These are phyloP conservation scores for Hyaloscypha variabilis DNA, from an alignment of 495 filamentous ascomycete genomes.

Conservation along the genomic window DNA sequence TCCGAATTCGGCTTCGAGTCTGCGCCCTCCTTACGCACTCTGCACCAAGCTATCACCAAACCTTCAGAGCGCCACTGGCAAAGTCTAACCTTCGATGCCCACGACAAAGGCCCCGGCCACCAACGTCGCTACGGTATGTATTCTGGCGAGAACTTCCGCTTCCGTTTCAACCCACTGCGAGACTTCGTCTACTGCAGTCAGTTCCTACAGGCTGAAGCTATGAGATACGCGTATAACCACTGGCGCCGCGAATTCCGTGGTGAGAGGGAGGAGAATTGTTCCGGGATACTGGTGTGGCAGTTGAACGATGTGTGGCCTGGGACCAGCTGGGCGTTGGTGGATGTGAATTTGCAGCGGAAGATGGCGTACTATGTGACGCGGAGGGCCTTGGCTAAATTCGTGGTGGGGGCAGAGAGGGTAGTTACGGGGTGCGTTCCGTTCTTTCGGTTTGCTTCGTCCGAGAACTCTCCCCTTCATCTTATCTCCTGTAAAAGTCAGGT, in stretches of 20 bases:
- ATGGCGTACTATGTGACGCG: slow-evolving; percentile 76
- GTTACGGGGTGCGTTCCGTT: no score
- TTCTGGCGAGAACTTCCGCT: slow-evolving; percentile 70
- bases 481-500: no score
- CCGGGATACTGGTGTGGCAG: slow-evolving; percentile 86
- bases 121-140: slow-evolving; percentile 76
- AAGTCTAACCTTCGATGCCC: slow-evolving; percentile 76
- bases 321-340: slow-evolving; percentile 77
- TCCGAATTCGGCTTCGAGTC: slow-evolving; percentile 83
- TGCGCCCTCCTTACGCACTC: slow-evolving; percentile 44
- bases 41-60: slow-evolving; percentile 19
- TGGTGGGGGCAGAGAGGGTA: slow-evolving; percentile 64
- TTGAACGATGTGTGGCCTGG: slow-evolving; percentile 91
- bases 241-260: slow-evolving; percentile 74
- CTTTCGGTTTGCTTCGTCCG: no score
- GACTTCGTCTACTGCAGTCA: slow-evolving; percentile 77
- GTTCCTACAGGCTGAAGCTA: slow-evolving; percentile 77
- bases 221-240: slow-evolving; percentile 73
- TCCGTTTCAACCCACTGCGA: slow-evolving; percentile 43
- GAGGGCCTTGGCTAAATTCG: slow-evolving; percentile 66
- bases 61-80: slow-evolving; percentile 41
- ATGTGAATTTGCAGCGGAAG: slow-evolving; percentile 77
- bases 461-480: no score
- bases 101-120: slow-evolving; percentile 84
- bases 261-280: slow-evolving; percentile 64